Conservation (phyloP, 371 early-diverging fungal species). For the Zopfochytrium polystomum region DNA sequence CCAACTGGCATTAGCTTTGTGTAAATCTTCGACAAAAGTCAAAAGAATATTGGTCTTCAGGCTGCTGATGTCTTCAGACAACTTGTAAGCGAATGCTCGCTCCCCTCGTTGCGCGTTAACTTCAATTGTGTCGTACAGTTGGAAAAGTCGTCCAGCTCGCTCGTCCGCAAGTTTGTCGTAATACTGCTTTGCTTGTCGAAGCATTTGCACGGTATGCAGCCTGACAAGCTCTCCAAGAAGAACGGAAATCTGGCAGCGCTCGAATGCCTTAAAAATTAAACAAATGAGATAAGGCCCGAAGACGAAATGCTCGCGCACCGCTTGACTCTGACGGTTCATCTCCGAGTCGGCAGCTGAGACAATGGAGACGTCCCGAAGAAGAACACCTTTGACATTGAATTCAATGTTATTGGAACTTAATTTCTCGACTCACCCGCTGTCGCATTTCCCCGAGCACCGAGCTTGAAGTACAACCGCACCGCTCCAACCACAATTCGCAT, state of each 20-base stretch:
- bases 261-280: conserved; percentile 43
- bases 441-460: conserved; percentile 45
- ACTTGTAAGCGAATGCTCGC: conserved; percentile 28
- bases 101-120: conserved; percentile 30
- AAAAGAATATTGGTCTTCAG: conserved; percentile 43
- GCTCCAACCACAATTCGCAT: conserved; percentile 45
- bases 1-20: conserved; percentile 25
- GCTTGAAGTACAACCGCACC: conserved; percentile 41
- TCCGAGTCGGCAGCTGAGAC: conserved; percentile 1
- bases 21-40: conserved; percentile 44
- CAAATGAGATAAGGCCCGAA: no score
- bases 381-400: conserved; percentile 14
- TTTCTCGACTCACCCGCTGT: conserved; percentile 26
- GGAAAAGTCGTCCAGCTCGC: conserved; percentile 46
- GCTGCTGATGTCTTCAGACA: conserved; percentile 44
- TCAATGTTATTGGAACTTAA: not conserved
- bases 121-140: conserved; percentile 30
- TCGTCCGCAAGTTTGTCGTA: conserved; percentile 48
- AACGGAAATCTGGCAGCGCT: conserved; percentile 43
- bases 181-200: conserved; percentile 29
- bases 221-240: conserved; percentile 46
- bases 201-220: conserved; percentile 34
- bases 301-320: conserved; percentile 4
- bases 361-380: conserved; percentile 18
- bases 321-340: not conserved